These are phyloP conservation scores for Aureobasidium leucospermi DNA, from an alignment of 2,329 filamentous ascomycete species.

Conservation along the genomic window DNA sequence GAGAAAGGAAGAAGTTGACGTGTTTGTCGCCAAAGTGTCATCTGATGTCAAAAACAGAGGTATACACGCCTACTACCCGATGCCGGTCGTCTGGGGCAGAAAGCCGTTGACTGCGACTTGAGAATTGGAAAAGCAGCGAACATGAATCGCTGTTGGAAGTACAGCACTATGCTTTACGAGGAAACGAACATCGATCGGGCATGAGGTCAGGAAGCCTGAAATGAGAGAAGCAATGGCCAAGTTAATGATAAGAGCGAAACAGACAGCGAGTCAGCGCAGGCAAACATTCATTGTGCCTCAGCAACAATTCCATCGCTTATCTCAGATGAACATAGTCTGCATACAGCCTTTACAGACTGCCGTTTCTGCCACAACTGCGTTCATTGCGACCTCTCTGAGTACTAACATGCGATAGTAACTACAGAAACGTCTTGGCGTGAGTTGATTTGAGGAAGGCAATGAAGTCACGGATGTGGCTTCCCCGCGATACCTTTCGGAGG, in stretches of 20 bases:
- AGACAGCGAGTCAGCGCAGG: neutral
- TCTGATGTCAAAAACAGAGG: slow-evolving; percentile 27
- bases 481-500: slow-evolving; percentile 5
- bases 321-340: neutral
- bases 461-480: slow-evolving; percentile 12
- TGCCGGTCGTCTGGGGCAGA: slow-evolving; percentile 30
- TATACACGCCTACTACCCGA: slow-evolving; percentile 33
- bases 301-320: neutral
- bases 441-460: neutral
- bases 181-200: neutral
- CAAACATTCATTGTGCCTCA: neutral
- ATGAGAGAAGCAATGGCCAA: neutral
- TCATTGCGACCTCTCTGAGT: neutral
- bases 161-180: neutral
- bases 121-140: neutral
- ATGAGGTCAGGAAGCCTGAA: neutral
- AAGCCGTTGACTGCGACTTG: slow-evolving; percentile 21
- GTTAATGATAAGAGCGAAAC: neutral
- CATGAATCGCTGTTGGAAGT: neutral
- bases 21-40: slow-evolving; percentile 31
- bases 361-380: neutral
- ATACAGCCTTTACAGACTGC: neutral
- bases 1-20: slow-evolving; percentile 37
- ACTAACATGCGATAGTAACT: neutral
- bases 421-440: slow-evolving; percentile 1